Conservation (phyloP, 208 protist species). For the Naegleria lovaniensis region DNA sequence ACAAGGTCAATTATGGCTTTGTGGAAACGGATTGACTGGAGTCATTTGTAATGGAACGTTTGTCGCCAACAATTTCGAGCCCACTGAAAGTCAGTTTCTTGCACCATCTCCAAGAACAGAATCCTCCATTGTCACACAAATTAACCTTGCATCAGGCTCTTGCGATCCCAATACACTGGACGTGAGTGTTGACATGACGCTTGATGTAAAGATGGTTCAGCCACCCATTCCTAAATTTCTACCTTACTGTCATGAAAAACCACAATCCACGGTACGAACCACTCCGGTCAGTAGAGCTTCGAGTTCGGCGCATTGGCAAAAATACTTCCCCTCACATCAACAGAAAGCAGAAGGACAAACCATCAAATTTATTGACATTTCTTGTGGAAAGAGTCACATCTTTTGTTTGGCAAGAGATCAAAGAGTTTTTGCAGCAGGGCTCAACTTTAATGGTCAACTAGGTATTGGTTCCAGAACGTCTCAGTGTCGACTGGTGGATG, state of each 20-base stretch:
- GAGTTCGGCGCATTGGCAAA: not conserved
- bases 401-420: not conserved
- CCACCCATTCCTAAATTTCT: not conserved
- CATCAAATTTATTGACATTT: not conserved
- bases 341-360: not conserved
- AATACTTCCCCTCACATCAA: not conserved
- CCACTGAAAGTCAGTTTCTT: not conserved
- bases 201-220: not conserved
- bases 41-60: not conserved
- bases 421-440: not conserved
- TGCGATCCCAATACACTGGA: not conserved
- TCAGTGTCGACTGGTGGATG: not conserved
- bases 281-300: not conserved
- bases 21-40: not conserved
- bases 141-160: not conserved
- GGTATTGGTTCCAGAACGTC: not conserved
- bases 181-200: not conserved
- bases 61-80: not conserved
- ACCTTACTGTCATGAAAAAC: not conserved
- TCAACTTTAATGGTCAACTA: not conserved
- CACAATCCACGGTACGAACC: not conserved
- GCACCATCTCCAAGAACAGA: not conserved
- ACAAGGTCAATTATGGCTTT: not conserved
- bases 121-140: not conserved
- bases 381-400: not conserved